Conservation (phyloP, 805 yeast genomes). For the Brettanomyces anomalus region DNA sequence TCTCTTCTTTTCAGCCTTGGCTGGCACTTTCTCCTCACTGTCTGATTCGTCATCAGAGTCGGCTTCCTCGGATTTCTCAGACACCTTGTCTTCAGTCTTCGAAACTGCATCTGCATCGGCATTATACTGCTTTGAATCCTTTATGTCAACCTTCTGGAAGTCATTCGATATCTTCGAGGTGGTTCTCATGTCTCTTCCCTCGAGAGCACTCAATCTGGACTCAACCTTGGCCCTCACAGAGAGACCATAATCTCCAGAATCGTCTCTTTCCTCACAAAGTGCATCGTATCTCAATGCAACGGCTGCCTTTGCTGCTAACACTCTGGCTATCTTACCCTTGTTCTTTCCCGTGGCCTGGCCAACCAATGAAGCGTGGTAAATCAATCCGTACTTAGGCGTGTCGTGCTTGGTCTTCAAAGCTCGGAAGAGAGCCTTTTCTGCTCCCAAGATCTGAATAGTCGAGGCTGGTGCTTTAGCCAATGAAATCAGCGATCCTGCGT, state of each 20-base stretch:
- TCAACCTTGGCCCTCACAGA: constrained; percentile 91
- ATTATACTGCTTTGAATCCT: constrained; percentile 82
- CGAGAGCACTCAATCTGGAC: constrained; percentile 85
- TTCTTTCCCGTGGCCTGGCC: constrained; percentile 98
- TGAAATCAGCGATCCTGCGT: constrained; percentile 89
- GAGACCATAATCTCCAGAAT: constrained; percentile 87
- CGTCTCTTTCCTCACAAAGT: constrained; percentile 93
- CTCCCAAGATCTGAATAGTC: constrained; percentile 95
- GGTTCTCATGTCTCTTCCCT: constrained; percentile 93
- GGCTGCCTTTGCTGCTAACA: constrained; percentile 97
- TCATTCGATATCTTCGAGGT: constrained; percentile 76
- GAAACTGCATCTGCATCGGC: constrained; percentile 83
- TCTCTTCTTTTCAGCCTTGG: constrained; percentile 13
- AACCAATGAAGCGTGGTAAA: constrained; percentile 93
- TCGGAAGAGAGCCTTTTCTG: constrained; percentile 97
- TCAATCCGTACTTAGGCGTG: constrained; percentile 96
- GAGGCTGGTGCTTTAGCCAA: constrained; percentile 98
- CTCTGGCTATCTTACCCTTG: constrained; percentile 98
- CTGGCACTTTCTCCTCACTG: constrained; percentile 23
- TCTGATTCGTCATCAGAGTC: constrained; percentile 24
- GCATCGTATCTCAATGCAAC: constrained; percentile 96
- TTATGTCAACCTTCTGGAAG: constrained; percentile 76
- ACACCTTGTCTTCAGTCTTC: constrained; percentile 9
- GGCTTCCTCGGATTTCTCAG: constrained; percentile 9
- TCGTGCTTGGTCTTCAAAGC: constrained; percentile 98